Evolutionary conservation across 768 basidiomycete genomes (phyloP), one percentile per base, ranked within the genome.

Genomic region (Trametes maxima): DNA sequence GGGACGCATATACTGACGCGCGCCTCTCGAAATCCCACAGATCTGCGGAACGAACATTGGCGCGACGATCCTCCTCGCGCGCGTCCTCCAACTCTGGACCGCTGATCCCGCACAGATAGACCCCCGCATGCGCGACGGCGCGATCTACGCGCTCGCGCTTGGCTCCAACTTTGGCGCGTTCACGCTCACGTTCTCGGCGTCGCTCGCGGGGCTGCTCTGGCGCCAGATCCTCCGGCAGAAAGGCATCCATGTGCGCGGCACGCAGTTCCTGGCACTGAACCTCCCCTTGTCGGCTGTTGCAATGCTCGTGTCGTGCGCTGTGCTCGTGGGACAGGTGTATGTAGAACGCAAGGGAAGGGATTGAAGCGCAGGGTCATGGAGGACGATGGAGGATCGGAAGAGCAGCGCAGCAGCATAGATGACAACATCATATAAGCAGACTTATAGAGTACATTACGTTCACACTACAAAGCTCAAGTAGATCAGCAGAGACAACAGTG

Each of bases 101-200:
- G 35, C 65, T 22, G 45, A 50, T 35, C 24, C 43, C 17, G n/a
- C 12, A 24, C 45, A 24, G 45, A 33, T 46, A 8, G 57, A 64
- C 52, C 50, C 55, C 22, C 68, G 66, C 39, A 59, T 62, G 25
- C 56, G 57, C 16, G 67, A 69, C 57, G 70, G 69, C 44, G 59
- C 70, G 19, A 65, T 76, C 13, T 76, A 74, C 59, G 83, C 93
- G 0, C 82, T 97, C 13, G 95, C 94, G 7, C 80, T 97, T 0
- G 89, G 90, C 2, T 89, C 86, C 57, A 97, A 97, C 73, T 88
- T 93, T 36, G 95, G 95, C 13, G 95, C 95, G 1, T 89, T 95
- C 65, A 90, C 87, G 63, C 88, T 92, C 70, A 91, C 92, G 10
- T 95, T 95, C 70, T 88, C 89, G 5, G 92, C 92, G 0, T 92